Conservation (phyloP, 306 rosid species). For the Cucumis hystrix region DNA sequence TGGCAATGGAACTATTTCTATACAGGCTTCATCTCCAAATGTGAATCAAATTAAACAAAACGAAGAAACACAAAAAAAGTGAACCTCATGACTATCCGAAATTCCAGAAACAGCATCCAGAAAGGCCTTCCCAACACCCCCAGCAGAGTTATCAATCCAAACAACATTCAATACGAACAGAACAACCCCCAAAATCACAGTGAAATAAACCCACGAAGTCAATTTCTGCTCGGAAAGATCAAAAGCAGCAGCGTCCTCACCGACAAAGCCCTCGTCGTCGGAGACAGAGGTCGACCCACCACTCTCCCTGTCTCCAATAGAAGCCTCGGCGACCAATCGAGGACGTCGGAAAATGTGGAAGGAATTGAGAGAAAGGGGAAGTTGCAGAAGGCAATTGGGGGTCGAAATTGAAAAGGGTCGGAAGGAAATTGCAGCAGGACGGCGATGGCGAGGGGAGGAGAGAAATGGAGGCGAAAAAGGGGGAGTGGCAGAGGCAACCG, state of each 20-base stretch:
- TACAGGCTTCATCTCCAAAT: background rate
- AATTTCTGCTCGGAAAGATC: slow-evolving; percentile 51
- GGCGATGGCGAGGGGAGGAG: background rate
- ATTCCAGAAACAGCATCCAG: slow-evolving; percentile 48
- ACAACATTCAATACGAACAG: slow-evolving; percentile 45
- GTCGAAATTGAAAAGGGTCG: background rate
- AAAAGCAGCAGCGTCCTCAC: slow-evolving; percentile 73
- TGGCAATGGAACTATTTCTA: background rate
- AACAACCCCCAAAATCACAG: slow-evolving; percentile 48
- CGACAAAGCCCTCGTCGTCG: slow-evolving; percentile 16
- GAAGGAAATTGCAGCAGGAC: background rate
- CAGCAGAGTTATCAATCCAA: slow-evolving; percentile 71
- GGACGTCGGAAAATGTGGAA: background rate
- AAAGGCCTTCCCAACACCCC: slow-evolving; percentile 58
- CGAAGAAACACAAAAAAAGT: background rate
- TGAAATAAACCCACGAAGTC: slow-evolving; percentile 57
- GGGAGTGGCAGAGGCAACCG: slow-evolving; percentile 1
- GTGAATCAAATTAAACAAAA: background rate
- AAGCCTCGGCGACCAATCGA: slow-evolving; percentile 11
- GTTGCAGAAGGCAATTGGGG: background rate
- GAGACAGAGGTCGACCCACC: slow-evolving; percentile 3
- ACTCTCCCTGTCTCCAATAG: slow-evolving; percentile 20
- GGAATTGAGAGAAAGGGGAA: background rate
- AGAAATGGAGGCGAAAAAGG: background rate
- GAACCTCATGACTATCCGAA: slow-evolving; percentile 64